Evolutionary conservation across 2,329 filamentous ascomycete genomes (phyloP).

Genomic region (Aureobasidium sp.): DNA sequence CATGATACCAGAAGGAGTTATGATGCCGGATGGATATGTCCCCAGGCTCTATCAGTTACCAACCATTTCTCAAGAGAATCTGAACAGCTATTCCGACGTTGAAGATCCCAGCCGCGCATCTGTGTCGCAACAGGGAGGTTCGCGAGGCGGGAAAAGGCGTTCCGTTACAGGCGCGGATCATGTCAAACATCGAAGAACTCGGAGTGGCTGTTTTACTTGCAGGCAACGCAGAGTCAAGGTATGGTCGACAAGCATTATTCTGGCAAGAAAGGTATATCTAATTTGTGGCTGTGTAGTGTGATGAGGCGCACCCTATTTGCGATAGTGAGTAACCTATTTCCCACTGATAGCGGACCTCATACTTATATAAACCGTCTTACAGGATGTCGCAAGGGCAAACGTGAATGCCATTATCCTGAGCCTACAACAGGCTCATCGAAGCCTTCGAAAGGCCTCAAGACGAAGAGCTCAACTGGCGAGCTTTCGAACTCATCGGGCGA

Average conservation of each 20-base stretch:
- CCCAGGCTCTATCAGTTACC: constrained; percentile 27
- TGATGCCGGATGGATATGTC: constrained; percentile 23
- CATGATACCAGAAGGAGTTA: constrained; percentile 20
- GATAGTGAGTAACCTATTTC: constrained; percentile 49
- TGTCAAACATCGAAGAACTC: constrained; percentile 86
- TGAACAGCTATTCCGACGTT: constrained; percentile 28
- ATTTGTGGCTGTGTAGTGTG: constrained; percentile 55
- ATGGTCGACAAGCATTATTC: constrained; percentile 13
- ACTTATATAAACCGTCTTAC: not conserved
- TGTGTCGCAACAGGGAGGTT: constrained; percentile 22
- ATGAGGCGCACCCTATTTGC: constrained; percentile 80
- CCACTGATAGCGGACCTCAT: not conserved
- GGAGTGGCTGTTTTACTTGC: constrained; percentile 92
- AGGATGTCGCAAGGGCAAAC: constrained; percentile 85
- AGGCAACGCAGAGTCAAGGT: constrained; percentile 78
- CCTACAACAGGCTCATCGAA: constrained; percentile 49
- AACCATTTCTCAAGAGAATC: constrained; percentile 28
- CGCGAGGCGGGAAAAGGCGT: constrained; percentile 20
- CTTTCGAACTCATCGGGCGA: constrained; percentile 48
- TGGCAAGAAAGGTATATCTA: constrained; percentile 16
- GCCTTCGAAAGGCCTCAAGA: constrained; percentile 38
- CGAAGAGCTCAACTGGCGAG: constrained; percentile 38
- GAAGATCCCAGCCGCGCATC: constrained; percentile 26
- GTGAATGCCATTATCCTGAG: constrained; percentile 87
- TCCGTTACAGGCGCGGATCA: constrained; percentile 45